Evolutionary conservation across 345 rosid species (phyloP), one percentile per base, ranked within the genome.

Genomic region (Sisymbrium altissimum): DNA sequence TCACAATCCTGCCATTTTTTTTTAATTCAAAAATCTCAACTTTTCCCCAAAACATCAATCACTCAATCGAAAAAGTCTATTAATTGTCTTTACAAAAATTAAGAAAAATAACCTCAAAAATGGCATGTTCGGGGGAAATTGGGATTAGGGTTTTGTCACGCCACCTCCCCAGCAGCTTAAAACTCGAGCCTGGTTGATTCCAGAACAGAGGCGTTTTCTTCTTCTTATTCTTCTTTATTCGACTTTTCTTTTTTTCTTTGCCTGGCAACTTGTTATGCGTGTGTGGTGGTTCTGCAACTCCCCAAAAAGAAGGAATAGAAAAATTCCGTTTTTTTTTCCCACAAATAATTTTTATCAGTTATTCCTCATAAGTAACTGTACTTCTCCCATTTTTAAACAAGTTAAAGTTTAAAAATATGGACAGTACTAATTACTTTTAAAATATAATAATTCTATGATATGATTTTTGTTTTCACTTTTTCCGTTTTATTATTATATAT

Each of bases 81-180:
- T 10, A 50, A 4, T 9, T 48, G 18, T 5, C 35, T 36, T 38
- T 23, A 27, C n/a, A 30, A 40, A 5, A 30, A 9, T 61, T 3
- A 10, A 58, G 2, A 12, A 52, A 1, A 61, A 50, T 33, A 59
- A 86, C 86, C 91, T 85, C 68, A 77, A 76, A 82, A 81, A 80
- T 78, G 75, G 83, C 86, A 83, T 83, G 68, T 70, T 79, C 75
- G 79, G 70, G 80, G 70, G 0, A 48, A 6, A 77, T 39, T 77
- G 48, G 61, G 80, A 57, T 48, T 64, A 70, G 76, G 72, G 72
- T 77, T 71, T 39, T 39, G 30, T 49, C 57, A 68, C 33, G 65
- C 76, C 72, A 56, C 72, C 67, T 64, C 33, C 70, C 61, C 17
- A 9, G 61, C 36, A 63, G 75, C 52, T 53, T 33, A 38, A n/a